These are phyloP conservation scores for Coprinellus micaceus DNA, from an alignment of 768 basidiomycete genomes.

Conservation along the genomic window DNA sequence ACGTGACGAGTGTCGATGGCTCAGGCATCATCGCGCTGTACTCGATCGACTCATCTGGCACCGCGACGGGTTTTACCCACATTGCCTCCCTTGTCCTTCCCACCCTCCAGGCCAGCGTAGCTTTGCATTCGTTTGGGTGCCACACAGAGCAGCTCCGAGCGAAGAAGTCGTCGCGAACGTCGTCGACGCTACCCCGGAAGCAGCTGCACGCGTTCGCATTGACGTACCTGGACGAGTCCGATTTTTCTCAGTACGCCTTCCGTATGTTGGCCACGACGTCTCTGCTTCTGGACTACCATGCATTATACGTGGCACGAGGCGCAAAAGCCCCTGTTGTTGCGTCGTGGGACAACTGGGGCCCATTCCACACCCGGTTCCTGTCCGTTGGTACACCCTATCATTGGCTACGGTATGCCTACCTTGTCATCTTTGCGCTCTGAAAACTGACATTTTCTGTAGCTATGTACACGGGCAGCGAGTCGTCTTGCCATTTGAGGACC, in stretches of 20 bases:
- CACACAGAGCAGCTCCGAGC: slow-evolving; percentile 1
- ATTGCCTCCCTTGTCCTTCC: slow-evolving; percentile 1
- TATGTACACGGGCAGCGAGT: slow-evolving; percentile 15
- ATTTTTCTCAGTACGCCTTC: slow-evolving; percentile 7
- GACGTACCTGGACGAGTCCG: slow-evolving; percentile 1
- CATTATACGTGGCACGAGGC: background rate
- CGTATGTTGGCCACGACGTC: background rate
- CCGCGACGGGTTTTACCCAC: slow-evolving; percentile 6
- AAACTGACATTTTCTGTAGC: background rate
- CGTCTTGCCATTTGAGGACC: background rate
- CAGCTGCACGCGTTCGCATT: slow-evolving; percentile 5
- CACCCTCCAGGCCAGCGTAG: background rate
- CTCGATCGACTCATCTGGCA: slow-evolving; percentile 26
- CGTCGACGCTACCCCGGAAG: background rate
- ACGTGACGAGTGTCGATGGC: slow-evolving; percentile 32
- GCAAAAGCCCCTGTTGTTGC: background rate
- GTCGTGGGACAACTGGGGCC: slow-evolving; percentile 13
- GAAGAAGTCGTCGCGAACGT: background rate
- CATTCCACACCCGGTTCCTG: slow-evolving; percentile 4
- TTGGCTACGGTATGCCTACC: slow-evolving; percentile 12
- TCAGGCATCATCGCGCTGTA: slow-evolving; percentile 42
- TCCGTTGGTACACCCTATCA: background rate
- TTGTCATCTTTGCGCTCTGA: background rate
- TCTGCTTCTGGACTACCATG: slow-evolving; percentile 8
- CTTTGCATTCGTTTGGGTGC: background rate